Conservation (phyloP, 129 eudicot genomes). For the Artemisia argyi region DNA sequence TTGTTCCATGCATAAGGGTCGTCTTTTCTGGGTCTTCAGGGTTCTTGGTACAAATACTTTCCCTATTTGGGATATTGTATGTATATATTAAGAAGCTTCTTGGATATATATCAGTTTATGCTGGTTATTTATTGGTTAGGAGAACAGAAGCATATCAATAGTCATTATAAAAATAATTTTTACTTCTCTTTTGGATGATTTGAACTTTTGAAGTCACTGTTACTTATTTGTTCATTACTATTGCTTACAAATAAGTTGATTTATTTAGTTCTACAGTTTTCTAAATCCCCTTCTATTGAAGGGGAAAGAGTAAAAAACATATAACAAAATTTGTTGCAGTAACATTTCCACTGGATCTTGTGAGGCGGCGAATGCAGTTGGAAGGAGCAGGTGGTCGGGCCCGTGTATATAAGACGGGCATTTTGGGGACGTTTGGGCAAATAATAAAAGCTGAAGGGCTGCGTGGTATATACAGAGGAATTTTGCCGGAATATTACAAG, state of each 20-base stretch:
- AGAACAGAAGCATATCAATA: background rate
- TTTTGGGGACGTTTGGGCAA: constrained; percentile 70
- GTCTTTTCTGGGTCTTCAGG: background rate
- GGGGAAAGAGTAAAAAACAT: background rate
- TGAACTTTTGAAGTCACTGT: constrained; percentile 5
- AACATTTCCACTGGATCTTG: constrained; percentile 87
- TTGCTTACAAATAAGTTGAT: background rate
- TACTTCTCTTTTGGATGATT: background rate
- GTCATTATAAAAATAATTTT: background rate
- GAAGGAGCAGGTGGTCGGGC: constrained; percentile 97
- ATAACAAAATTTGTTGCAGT: constrained; percentile 46
- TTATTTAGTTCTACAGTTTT: background rate
- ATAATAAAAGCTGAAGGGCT: constrained; percentile 76
- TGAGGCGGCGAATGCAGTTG: constrained; percentile 94
- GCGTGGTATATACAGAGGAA: constrained; percentile 89
- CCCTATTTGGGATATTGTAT: background rate
- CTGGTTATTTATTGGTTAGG: background rate
- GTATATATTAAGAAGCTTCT: background rate
- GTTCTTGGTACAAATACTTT: constrained; percentile 3
- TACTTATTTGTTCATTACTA: background rate
- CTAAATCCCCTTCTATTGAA: background rate
- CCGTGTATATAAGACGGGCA: constrained; percentile 72
- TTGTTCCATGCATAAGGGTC: background rate
- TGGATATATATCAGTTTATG: constrained; percentile 1
- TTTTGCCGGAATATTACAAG: constrained; percentile 93